Conservation (phyloP, 139 green algal genomes). For the Tetraselmis striata region DNA sequence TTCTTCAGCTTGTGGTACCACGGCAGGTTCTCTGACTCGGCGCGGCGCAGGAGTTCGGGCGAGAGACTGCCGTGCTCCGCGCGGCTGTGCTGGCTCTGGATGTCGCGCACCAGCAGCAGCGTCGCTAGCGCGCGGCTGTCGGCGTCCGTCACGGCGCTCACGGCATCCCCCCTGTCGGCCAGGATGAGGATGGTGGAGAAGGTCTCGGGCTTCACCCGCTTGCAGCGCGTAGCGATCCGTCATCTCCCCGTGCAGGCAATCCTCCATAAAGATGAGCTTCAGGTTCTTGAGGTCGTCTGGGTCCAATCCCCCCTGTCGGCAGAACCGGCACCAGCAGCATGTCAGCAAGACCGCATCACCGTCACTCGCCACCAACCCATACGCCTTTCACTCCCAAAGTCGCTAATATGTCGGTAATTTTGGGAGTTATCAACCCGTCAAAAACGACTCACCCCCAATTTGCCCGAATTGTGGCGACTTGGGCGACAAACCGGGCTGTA, state of each 20-base stretch:
- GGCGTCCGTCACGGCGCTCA: slow-evolving; percentile 26
- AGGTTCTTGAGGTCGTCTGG: slow-evolving; percentile 32
- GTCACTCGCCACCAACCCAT: too few relatives aligned
- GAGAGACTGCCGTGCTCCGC: neutral
- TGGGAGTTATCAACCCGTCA: neutral
- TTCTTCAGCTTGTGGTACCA: neutral
- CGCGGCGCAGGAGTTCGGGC: neutral
- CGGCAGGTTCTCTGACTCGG: neutral
- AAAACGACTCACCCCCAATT: too few relatives aligned
- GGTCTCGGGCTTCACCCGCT: slow-evolving; percentile 29
- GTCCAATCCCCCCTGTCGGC: slow-evolving; percentile 22
- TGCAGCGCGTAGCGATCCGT: slow-evolving; percentile 39
- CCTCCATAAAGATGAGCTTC: slow-evolving; percentile 27
- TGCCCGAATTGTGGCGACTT: too few relatives aligned
- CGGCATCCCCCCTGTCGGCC: slow-evolving; percentile 28
- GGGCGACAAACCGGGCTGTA: too few relatives aligned
- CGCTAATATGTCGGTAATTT: neutral
- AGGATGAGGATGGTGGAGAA: slow-evolving; percentile 52
- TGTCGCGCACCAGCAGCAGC: slow-evolving; percentile 50
- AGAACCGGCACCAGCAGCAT: neutral
- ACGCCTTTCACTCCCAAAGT: too few relatives aligned
- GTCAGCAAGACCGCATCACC: too few relatives aligned
- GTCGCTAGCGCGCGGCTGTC: slow-evolving; percentile 42
- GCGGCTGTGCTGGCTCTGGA: slow-evolving; percentile 24
- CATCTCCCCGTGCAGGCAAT: slow-evolving; percentile 31